phyloP scores from a whole-genome alignment of 768 basidiomycete species.

The Xerocomellus chrysenteron region DNA sequence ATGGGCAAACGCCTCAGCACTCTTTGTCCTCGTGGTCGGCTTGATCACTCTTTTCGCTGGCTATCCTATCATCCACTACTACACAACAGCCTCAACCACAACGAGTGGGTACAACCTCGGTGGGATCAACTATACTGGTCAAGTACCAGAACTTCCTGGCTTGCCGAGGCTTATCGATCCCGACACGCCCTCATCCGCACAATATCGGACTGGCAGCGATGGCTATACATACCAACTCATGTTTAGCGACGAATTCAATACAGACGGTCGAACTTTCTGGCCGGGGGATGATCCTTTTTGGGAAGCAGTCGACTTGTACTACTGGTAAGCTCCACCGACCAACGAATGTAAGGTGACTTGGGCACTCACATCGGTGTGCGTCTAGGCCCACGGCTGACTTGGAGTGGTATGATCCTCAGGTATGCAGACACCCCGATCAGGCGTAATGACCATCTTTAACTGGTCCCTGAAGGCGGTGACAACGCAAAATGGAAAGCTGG shows the following conservation, averaged over 20 bases:
- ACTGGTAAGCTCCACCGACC: conserved; percentile 50
- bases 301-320: conserved; percentile 87
- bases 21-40: conserved; percentile 64
- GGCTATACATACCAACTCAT: conserved; percentile 79
- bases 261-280: conserved; percentile 69
- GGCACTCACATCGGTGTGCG: conserved; percentile 7
- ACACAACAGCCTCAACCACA: conserved; percentile 27
- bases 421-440: conserved; percentile 29
- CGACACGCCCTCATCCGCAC: conserved; percentile 63
- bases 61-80: conserved; percentile 77
- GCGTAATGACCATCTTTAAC: conserved; percentile 2
- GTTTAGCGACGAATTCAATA: conserved; percentile 87
- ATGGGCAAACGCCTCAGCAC: conserved; percentile 73
- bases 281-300: conserved; percentile 81
- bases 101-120: conserved; percentile 80
- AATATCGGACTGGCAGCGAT: conserved; percentile 65
- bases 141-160: conserved; percentile 74
- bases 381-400: conserved; percentile 64
- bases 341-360: background rate
- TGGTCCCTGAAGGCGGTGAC: conserved; percentile 51
- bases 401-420: conserved; percentile 83
- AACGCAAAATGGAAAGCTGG: conserved; percentile 74
- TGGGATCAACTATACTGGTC: conserved; percentile 76
- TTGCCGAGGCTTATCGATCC: conserved; percentile 72
- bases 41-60: conserved; percentile 83